Conservation (phyloP, 768 basidiomycete species). For the Gautieria morchelliformis region DNA sequence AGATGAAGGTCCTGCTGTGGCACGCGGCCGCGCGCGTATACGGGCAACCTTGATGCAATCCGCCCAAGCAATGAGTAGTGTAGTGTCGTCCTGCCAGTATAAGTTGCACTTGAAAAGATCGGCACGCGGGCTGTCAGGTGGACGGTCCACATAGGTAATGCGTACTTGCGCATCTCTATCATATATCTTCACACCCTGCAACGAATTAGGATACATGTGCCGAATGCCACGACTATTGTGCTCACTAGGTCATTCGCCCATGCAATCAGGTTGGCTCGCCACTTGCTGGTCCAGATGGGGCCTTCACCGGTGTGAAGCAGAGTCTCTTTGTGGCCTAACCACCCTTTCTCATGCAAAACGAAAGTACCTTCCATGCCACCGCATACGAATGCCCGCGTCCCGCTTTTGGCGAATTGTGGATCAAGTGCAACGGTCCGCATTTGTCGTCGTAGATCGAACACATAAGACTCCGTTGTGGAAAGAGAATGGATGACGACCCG, state of each 20-base stretch:
- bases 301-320: constrained; percentile 79
- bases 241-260: constrained; percentile 92
- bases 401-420: constrained; percentile 76
- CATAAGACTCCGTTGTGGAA: constrained; percentile 68
- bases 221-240: constrained; percentile 1
- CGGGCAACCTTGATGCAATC: constrained; percentile 87
- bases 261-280: constrained; percentile 80
- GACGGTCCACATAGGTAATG: constrained; percentile 80
- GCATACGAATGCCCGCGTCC: constrained; percentile 72
- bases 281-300: constrained; percentile 86
- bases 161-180: constrained; percentile 69
- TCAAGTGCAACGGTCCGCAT: constrained; percentile 86
- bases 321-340: constrained; percentile 92
- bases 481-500: constrained; percentile 84
- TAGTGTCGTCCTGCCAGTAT: constrained; percentile 87
- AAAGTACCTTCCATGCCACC: constrained; percentile 88
- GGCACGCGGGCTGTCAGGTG: constrained; percentile 73
- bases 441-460: constrained; percentile 86
- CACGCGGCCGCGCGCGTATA: constrained; percentile 52
- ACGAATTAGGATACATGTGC: not conserved
- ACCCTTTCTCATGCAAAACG: constrained; percentile 87
- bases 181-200: constrained; percentile 87
- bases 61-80: constrained; percentile 89
- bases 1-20: constrained; percentile 25
- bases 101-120: constrained; percentile 92